These are phyloP conservation scores for Entonaema liquescens DNA, from an alignment of 495 filamentous ascomycete species.

Conservation along the genomic window DNA sequence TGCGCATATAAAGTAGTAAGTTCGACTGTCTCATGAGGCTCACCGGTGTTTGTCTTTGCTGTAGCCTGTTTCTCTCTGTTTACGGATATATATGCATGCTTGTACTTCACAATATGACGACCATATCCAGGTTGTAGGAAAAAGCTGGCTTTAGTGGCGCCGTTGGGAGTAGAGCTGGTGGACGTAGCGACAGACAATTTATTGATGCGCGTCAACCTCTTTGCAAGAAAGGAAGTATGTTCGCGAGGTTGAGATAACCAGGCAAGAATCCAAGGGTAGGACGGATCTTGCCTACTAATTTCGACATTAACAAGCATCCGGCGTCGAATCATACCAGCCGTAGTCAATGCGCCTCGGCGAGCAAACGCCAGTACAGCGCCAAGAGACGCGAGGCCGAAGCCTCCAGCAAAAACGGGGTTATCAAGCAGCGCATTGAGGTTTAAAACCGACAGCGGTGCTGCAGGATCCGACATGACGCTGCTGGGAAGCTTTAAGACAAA, in stretches of 20 bases:
- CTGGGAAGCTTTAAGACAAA: conserved; percentile 10
- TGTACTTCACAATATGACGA: conserved; percentile 83
- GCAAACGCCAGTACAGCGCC: conserved; percentile 79
- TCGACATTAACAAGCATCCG: conserved; percentile 94
- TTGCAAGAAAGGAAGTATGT: conserved; percentile 54
- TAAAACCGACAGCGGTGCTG: conserved; percentile 43
- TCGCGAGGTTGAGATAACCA: conserved; percentile 90
- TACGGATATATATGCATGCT: conserved; percentile 81
- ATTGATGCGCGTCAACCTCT: conserved; percentile 59
- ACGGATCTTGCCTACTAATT: conserved; percentile 90
- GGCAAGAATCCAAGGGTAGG: conserved; percentile 91
- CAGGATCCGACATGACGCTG: conserved; percentile 45
- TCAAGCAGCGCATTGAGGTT: conserved; percentile 61
- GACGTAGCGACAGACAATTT: conserved; percentile 58
- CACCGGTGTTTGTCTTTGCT: conserved; percentile 76
- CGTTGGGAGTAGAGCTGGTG: conserved; percentile 68
- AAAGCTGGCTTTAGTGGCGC: conserved; percentile 80
- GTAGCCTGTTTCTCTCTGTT: conserved; percentile 81
- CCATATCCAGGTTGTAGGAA: conserved; percentile 90
- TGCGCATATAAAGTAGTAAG: conserved; percentile 90
- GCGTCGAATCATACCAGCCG: conserved; percentile 74
- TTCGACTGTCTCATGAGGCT: conserved; percentile 93
- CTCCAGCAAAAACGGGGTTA: conserved; percentile 67
- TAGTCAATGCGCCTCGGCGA: conserved; percentile 74
- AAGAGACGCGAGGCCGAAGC: conserved; percentile 85